Percentiles rank a stretch among this genome's conserved stretches.
These are phyloP conservation scores for Aspergillus pseudoglaucus DNA, from an alignment of 2,329 filamentous ascomycete genomes.

Conservation along the genomic window DNA sequence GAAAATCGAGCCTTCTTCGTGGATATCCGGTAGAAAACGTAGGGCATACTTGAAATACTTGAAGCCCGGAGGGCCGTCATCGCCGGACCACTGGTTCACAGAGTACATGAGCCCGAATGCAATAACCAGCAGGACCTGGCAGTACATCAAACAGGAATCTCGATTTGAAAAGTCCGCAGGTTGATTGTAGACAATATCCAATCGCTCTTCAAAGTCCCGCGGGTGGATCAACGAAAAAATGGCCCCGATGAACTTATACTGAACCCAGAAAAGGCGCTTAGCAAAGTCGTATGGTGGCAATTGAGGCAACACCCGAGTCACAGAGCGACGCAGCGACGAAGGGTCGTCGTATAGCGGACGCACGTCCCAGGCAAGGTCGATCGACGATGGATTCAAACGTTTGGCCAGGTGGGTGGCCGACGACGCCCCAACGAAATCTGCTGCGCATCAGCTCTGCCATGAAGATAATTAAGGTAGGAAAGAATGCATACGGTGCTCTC, in stretches of 20 bases:
- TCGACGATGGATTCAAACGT: slow-evolving; percentile 27
- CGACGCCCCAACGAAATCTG: slow-evolving; percentile 29
- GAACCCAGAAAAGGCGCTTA: slow-evolving; percentile 45
- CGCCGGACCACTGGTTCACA: slow-evolving; percentile 50
- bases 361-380: slow-evolving; percentile 31
- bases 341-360: slow-evolving; percentile 31
- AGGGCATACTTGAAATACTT: slow-evolving; percentile 49
- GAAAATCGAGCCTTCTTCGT: slow-evolving; percentile 49
- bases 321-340: slow-evolving; percentile 22
- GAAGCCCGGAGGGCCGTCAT: slow-evolving; percentile 50
- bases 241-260: slow-evolving; percentile 52
- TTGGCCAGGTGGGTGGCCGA: slow-evolving; percentile 31
- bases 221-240: slow-evolving; percentile 51
- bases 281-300: slow-evolving; percentile 48
- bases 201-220: slow-evolving; percentile 40
- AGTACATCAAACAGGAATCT: slow-evolving; percentile 45
- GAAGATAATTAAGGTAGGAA: not conserved
- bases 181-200: slow-evolving; percentile 41
- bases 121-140: slow-evolving; percentile 48
- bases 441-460: not conserved
- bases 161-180: slow-evolving; percentile 38
- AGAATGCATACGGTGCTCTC: slow-evolving; percentile 25
- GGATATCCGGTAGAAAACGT: slow-evolving; percentile 48
- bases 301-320: slow-evolving; percentile 25
- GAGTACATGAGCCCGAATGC: slow-evolving; percentile 54